These are phyloP conservation scores for Entamoeba dispar DNA, from an alignment of 208 protist species.

Conservation along the genomic window DNA sequence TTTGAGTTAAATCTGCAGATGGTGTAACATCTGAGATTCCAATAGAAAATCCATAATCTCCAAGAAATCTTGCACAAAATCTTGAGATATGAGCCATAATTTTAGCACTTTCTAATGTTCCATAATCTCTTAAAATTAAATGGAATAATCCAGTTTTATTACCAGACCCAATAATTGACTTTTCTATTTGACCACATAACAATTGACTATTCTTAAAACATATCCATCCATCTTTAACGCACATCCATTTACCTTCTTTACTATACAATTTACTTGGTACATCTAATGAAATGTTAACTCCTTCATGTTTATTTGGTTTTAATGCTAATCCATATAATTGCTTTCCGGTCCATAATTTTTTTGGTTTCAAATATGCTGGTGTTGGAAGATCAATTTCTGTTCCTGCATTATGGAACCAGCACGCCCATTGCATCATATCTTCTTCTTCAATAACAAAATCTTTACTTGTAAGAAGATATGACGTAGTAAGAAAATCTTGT, in stretches of 20 bases:
- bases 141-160: slow-evolving; percentile 67
- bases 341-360: slow-evolving; percentile 92
- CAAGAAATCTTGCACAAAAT: slow-evolving; percentile 56
- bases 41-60: slow-evolving; percentile 83
- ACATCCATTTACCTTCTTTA: slow-evolving; percentile 61
- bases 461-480: slow-evolving; percentile 73
- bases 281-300: slow-evolving; percentile 3
- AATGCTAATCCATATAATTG: slow-evolving; percentile 50
- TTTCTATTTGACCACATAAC: slow-evolving; percentile 80
- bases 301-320: background rate
- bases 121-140: slow-evolving; percentile 59
- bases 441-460: slow-evolving; percentile 38
- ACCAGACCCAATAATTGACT: slow-evolving; percentile 69
- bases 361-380: slow-evolving; percentile 79
- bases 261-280: slow-evolving; percentile 64
- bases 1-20: slow-evolving; percentile 47
- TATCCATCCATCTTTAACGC: slow-evolving; percentile 57
- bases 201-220: slow-evolving; percentile 58
- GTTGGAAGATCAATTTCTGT: slow-evolving; percentile 64
- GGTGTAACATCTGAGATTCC: slow-evolving; percentile 79
- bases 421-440: slow-evolving; percentile 6
- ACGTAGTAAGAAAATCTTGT: slow-evolving; percentile 91
- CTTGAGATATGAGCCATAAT: slow-evolving; percentile 76
- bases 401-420: background rate
- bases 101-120: slow-evolving; percentile 51